Conservation (phyloP, 2,329 filamentous ascomycete species). For the Paraphaeosphaeria minitans region DNA sequence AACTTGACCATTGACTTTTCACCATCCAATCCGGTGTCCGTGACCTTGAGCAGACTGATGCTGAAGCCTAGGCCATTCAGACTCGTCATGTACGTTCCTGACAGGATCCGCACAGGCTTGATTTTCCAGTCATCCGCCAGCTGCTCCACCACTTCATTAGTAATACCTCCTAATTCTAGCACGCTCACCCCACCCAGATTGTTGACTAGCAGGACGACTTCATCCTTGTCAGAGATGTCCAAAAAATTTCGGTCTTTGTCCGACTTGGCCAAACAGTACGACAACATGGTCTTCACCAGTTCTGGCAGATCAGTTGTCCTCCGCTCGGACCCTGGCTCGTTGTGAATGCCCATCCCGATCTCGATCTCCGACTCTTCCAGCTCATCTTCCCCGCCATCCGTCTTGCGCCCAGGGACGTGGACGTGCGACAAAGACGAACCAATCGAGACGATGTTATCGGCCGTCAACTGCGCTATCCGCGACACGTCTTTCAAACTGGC, state of each 20-base stretch:
- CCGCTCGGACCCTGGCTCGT: constrained; percentile 60
- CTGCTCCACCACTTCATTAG: constrained; percentile 68
- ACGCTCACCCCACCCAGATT: constrained; percentile 76
- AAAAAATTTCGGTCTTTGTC: constrained; percentile 76
- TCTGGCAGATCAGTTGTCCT: constrained; percentile 49
- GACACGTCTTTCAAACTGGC: constrained; percentile 70
- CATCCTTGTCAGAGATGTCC: constrained; percentile 62
- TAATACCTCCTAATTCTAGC: constrained; percentile 74
- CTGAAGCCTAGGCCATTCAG: constrained; percentile 75
- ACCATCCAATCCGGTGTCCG: constrained; percentile 62
- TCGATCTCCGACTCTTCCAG: constrained; percentile 66
- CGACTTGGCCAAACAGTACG: constrained; percentile 64
- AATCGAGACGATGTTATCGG: constrained; percentile 80
- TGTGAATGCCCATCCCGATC: constrained; percentile 78
- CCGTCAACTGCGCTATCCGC: constrained; percentile 71
- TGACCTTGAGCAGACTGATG: constrained; percentile 67
- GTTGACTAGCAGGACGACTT: constrained; percentile 73
- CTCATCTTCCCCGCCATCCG: constrained; percentile 61
- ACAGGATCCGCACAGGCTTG: constrained; percentile 64
- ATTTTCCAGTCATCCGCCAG: constrained; percentile 64
- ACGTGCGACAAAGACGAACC: constrained; percentile 87
- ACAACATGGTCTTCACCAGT: constrained; percentile 64
- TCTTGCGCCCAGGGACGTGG: constrained; percentile 82
- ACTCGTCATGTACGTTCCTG: constrained; percentile 74
- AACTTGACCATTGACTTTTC: constrained; percentile 69